These are phyloP conservation scores for Phytopythium chamaehyphon DNA, from an alignment of 352 stramenopile genomes.

Conservation along the genomic window DNA sequence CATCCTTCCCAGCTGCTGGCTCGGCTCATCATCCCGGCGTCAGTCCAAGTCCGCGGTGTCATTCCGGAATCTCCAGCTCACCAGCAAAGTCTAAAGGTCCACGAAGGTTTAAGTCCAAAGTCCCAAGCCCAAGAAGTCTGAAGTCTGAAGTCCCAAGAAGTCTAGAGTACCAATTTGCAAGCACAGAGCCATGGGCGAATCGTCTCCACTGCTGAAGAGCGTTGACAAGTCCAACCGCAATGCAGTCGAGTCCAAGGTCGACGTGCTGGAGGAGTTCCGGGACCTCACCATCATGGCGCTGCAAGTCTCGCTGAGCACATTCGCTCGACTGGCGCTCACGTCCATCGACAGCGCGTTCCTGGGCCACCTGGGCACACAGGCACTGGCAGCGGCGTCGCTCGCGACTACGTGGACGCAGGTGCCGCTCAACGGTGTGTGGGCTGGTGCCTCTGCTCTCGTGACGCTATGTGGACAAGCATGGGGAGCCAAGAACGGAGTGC, in stretches of 20 bases:
- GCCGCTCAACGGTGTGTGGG: slow-evolving; percentile 62
- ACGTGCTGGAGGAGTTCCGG: slow-evolving; percentile 25
- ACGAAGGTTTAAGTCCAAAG: too few relatives aligned
- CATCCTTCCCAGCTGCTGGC: too few relatives aligned
- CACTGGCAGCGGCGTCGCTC: slow-evolving; percentile 63
- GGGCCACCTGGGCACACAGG: slow-evolving; percentile 58
- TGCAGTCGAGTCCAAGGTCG: not conserved
- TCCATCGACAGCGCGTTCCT: slow-evolving; percentile 77
- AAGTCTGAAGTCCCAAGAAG: not conserved
- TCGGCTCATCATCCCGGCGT: too few relatives aligned
- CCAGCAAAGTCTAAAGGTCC: not conserved
- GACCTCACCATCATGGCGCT: slow-evolving; percentile 60
- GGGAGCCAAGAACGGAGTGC: slow-evolving; percentile 51
- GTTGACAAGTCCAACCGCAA: not conserved
- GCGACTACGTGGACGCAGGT: slow-evolving; percentile 66
- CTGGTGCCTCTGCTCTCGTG: slow-evolving; percentile 57
- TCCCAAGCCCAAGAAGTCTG: too few relatives aligned
- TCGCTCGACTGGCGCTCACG: slow-evolving; percentile 62
- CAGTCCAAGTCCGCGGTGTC: too few relatives aligned
- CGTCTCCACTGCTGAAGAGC: slow-evolving; percentile 4
- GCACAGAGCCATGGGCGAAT: slow-evolving; percentile 3
- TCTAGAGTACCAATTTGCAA: too few relatives aligned
- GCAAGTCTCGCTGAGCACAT: slow-evolving; percentile 68
- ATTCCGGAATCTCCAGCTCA: too few relatives aligned
- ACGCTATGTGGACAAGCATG: slow-evolving; percentile 72